Evolutionary conservation across 495 filamentous ascomycete species (phyloP).

Genomic region (Melanomma pulvis-pyrius): DNA sequence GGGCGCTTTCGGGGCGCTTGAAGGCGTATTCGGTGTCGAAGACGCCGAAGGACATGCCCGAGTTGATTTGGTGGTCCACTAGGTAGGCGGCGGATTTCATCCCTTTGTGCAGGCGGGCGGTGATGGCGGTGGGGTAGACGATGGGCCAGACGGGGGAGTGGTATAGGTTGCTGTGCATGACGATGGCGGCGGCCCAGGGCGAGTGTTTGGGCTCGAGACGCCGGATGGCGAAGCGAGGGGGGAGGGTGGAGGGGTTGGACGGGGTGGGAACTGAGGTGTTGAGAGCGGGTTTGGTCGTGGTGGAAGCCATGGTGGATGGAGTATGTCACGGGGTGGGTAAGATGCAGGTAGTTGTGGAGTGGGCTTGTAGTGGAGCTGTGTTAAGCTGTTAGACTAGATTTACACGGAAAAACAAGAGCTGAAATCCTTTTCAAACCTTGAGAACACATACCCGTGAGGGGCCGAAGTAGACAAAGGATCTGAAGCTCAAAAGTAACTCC

Average conservation of each 20-base stretch:
- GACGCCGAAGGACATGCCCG: constrained; percentile 50
- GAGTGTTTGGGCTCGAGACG: constrained; percentile 44
- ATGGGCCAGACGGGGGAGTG: constrained; percentile 44
- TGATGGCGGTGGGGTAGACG: constrained; percentile 39
- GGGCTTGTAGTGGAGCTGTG: neutral
- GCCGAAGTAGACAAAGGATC: too few relatives aligned
- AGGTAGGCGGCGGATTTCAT: constrained; percentile 31
- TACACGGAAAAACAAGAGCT: too few relatives aligned
- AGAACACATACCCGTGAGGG: too few relatives aligned
- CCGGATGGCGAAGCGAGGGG: constrained; percentile 46
- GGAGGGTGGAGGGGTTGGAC: constrained; percentile 34
- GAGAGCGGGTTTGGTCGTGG: too few relatives aligned
- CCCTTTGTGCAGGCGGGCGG: constrained; percentile 32
- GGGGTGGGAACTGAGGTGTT: constrained; percentile 22
- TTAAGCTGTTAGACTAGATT: neutral
- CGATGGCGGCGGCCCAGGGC: constrained; percentile 47
- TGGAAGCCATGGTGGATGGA: constrained; percentile 8
- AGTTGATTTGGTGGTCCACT: constrained; percentile 44
- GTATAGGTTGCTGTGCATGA: constrained; percentile 48
- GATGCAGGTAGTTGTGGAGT: neutral
- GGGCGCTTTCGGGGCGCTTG: constrained; percentile 47
- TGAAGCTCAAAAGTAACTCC: too few relatives aligned
- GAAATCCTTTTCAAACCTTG: too few relatives aligned
- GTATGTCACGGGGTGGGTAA: neutral
- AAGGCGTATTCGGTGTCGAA: constrained; percentile 53